These are phyloP conservation scores for Phytophthora constricta DNA, from an alignment of 352 stramenopile species.

Conservation along the genomic window DNA sequence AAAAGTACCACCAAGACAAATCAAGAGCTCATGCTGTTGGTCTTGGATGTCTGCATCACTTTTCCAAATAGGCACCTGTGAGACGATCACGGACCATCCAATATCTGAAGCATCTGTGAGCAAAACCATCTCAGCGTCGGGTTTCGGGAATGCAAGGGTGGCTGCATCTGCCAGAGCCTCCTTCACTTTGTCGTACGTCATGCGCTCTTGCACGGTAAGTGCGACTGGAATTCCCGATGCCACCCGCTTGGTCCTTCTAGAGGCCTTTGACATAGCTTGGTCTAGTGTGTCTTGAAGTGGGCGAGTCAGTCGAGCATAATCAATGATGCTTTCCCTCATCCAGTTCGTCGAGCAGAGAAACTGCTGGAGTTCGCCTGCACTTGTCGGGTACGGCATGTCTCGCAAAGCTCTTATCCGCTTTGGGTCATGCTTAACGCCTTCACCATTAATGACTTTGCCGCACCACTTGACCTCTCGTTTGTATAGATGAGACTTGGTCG, in stretches of 20 bases:
- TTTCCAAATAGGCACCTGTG: constrained; percentile 3
- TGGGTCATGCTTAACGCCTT: constrained; percentile 17
- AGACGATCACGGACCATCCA: constrained; percentile 4
- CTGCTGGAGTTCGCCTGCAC: constrained; percentile 7
- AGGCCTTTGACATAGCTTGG: background rate
- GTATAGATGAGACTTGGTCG: constrained; percentile 28
- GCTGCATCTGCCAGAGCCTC: constrained; percentile 11
- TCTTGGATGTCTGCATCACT: constrained; percentile 12
- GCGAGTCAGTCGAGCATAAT: constrained; percentile 6
- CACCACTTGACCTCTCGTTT: constrained; percentile 28
- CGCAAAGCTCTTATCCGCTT: background rate
- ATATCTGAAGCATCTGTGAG: constrained; percentile 5
- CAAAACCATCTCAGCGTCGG: constrained; percentile 7
- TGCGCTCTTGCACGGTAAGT: constrained; percentile 10
- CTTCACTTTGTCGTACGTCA: constrained; percentile 13
- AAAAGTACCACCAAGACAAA: constrained; percentile 14
- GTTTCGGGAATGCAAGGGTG: constrained; percentile 20
- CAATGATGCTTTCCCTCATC: constrained; percentile 9
- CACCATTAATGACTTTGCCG: constrained; percentile 18
- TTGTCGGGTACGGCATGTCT: constrained; percentile 3
- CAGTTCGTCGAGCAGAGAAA: constrained; percentile 23
- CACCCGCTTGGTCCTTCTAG: constrained; percentile 8
- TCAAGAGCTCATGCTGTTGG: constrained; percentile 11
- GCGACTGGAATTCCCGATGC: constrained; percentile 6
- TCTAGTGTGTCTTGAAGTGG: constrained; percentile 10